Base-by-base conservation (phyloP, 2,329 filamentous ascomycete genomes). In the Fusarium sp. region DNA sequence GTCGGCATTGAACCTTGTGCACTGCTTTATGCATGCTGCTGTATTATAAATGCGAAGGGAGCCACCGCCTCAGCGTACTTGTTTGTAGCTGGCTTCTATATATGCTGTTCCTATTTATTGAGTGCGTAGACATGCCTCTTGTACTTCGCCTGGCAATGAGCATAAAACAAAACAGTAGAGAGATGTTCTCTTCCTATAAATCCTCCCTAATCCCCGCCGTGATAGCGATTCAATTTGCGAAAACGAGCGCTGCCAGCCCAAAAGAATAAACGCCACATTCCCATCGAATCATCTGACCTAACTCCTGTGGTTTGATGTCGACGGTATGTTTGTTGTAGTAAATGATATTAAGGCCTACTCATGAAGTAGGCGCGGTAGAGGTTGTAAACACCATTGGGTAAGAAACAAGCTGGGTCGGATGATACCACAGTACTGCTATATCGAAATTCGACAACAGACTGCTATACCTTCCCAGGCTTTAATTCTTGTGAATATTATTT, bases 211-310 rank as follows among this genome's bases (percentile, higher is more conserved):
- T 30, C 11, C 23, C 33, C 46, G 18, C 47, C 16, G 13, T 41
- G 13, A 23, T 26, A 37, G 37, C 51, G 41, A 38, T 18, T 47
- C 38, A 18, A 57, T 40, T 60, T 34, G 30, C 23, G 26, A 57
- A 33, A 59, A 36, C 26, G 52, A 56, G 50, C 38, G 47, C 44
- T 44, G 33, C 42, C 44, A 20, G 34, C 18, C 38, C 55, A 45
- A 45, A 62, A 57, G 36, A 23, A 61, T 50, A 46, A 73, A 72
- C 60, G 65, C 70, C 68, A 41, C 50, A 13, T 55, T 31, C 54
- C 47, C 37, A 40, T 47, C 37, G 9, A 46, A 51, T 49, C 18
- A 38, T 20, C 26, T 42, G 44, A 23, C 41, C 11, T 6, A 18
- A 28, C 45, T 41, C 41, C 38, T 44, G 40, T 44, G 37, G 38